Conservation (phyloP, 352 stramenopile species). For the Thalassiosira hispida region DNA sequence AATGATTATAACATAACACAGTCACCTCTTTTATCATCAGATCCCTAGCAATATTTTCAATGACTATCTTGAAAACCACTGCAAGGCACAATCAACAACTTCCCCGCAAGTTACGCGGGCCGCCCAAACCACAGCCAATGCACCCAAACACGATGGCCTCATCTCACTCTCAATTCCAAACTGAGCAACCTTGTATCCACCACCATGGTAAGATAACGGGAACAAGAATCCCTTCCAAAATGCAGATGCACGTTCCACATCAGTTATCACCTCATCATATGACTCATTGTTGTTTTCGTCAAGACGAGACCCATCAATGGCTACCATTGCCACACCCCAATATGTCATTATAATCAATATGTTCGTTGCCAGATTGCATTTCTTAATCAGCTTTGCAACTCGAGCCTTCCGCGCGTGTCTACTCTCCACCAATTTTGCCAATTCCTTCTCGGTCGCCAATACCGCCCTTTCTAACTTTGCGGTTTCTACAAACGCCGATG, state of each 20-base stretch:
- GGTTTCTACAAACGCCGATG: constrained; percentile 78
- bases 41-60: too few relatives aligned
- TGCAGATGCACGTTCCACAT: constrained; percentile 36
- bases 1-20: too few relatives aligned
- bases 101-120: constrained; percentile 59
- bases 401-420: constrained; percentile 37
- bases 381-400: constrained; percentile 53
- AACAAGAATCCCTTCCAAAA: constrained; percentile 73
- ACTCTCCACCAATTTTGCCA: constrained; percentile 32
- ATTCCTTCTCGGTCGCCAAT: constrained; percentile 67
- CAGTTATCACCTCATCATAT: constrained; percentile 45
- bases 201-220: constrained; percentile 65
- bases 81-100: constrained; percentile 62
- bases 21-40: too few relatives aligned
- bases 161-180: constrained; percentile 61
- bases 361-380: constrained; percentile 47
- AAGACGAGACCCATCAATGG: constrained; percentile 56
- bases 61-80: constrained; percentile 21
- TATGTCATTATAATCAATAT: constrained; percentile 66
- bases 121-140: constrained; percentile 73
- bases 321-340: constrained; percentile 73
- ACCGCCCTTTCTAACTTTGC: constrained; percentile 77
- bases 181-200: constrained; percentile 66
- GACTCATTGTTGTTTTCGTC: constrained; percentile 13
- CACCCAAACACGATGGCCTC: constrained; percentile 59